A percentile compares a stretch with the other conserved stretches of the same genome.
Evolutionary conservation across 2,329 filamentous ascomycete genomes (phyloP).

Genomic region (Aspergillus intermedius): DNA sequence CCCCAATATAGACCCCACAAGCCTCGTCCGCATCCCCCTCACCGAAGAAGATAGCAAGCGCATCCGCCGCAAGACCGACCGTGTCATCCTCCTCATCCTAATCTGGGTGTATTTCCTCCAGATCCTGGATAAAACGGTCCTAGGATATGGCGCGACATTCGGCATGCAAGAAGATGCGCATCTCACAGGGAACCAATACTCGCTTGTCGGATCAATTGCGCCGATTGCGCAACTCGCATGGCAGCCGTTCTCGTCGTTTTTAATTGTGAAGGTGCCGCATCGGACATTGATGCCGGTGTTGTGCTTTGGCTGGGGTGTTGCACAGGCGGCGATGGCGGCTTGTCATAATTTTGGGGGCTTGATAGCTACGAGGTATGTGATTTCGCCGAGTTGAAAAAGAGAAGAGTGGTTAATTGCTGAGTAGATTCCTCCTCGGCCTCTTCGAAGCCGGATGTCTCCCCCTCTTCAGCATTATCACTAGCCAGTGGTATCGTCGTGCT

Average conservation of each 20-base stretch:
- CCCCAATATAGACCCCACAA: constrained; percentile 10
- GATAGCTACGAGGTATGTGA: constrained; percentile 30
- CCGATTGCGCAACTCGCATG: constrained; percentile 56
- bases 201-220: constrained; percentile 51
- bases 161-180: constrained; percentile 46
- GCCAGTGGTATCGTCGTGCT: constrained; percentile 42
- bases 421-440: constrained; percentile 48
- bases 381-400: background rate
- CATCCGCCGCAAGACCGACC: constrained; percentile 57
- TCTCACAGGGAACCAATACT: constrained; percentile 51
- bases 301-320: constrained; percentile 44
- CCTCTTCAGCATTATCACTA: constrained; percentile 41
- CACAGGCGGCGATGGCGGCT: constrained; percentile 43
- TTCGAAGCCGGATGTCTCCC: constrained; percentile 48
- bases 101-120: constrained; percentile 44
- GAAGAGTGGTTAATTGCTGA: no score
- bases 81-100: constrained; percentile 46
- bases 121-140: constrained; percentile 53
- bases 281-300: constrained; percentile 51
- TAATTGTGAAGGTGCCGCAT: constrained; percentile 57
- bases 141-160: constrained; percentile 54
- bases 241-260: constrained; percentile 54
- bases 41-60: constrained; percentile 42
- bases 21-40: constrained; percentile 18
- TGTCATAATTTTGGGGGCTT: constrained; percentile 42